Base-by-base conservation (phyloP, 495 filamentous ascomycete genomes). In the Penicillium taxi region DNA sequence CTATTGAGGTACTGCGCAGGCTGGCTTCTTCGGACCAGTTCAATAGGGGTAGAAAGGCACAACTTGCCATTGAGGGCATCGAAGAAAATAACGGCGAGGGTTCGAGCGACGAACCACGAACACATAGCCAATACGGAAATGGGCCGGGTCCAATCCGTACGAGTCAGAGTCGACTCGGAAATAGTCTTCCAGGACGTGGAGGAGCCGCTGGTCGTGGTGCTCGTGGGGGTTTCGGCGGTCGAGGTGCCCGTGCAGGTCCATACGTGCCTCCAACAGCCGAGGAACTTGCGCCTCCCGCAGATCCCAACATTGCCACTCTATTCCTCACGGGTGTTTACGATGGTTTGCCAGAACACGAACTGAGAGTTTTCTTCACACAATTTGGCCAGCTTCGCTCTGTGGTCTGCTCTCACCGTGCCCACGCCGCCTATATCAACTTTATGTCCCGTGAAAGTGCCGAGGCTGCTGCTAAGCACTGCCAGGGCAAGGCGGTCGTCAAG, bases 301-400 rank as follows among this genome's bases (percentile, higher is more conserved):
- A 98, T 50, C 73, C 61, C 9, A 89, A 80, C 29, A 81, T 98
- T 48, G 90, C 82, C 29, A 94, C 88, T 0, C 70, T 98, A 1
- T 96, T 98, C 50, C 70, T 96, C 19, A 96, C 89, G 0, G 91
- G 91, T 13, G 81, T 98, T 9, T 91, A 98, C 56, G 91, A 96
- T 57, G 91, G 96, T 48, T 72, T 96, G 3, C 88, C 91, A 9
- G 91, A 98, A 56, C 80, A 89, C 61, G 80, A 84, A 42, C 69
- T 98, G 25, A 84, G 93, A 12, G 80, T 84, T 5, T 91, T 91
- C 69, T 98, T 98, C 64, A 73, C 80, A 18, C 73, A 80, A 24
- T 94, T 86, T 46, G 91, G 91, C 32, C 77, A 81, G 47, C 77
- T 98, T 35, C 85, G 89, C 37, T 91, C 84, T 3, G 55, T 98